Conservation (phyloP, 768 basidiomycete genomes). For the Tylopilus sp. region DNA sequence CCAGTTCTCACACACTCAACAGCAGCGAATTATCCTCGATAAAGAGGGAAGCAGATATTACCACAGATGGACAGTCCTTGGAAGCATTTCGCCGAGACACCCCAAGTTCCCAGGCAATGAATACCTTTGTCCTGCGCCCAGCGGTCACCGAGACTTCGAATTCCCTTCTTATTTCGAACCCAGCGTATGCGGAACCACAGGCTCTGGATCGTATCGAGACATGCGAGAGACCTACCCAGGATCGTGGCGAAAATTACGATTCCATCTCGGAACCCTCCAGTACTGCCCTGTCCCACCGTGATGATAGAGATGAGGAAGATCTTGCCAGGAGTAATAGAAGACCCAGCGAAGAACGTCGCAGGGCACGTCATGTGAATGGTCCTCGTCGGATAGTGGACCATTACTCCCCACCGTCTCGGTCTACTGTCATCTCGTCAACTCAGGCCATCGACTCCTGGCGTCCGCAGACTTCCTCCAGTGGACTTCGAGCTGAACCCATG, state of each 20-base stretch:
- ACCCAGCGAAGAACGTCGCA: conserved; percentile 9
- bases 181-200: conserved; percentile 9
- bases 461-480: conserved; percentile 2
- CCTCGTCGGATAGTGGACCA: conserved; percentile 4
- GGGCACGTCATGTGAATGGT: conserved; percentile 1
- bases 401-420: conserved; percentile 11
- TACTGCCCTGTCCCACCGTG: not conserved
- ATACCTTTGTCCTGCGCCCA: conserved; percentile 4
- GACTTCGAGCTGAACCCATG: conserved; percentile 17
- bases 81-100: not conserved
- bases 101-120: conserved; percentile 8
- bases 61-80: not conserved
- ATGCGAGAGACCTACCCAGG: not conserved
- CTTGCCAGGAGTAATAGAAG: conserved; percentile 5
- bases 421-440: conserved; percentile 3
- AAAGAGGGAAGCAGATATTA: not conserved
- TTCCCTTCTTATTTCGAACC: conserved; percentile 9
- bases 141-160: conserved; percentile 1
- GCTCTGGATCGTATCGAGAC: not conserved
- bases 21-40: not conserved
- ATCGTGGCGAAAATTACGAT: not conserved
- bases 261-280: conserved; percentile 7
- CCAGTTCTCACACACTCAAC: not conserved
- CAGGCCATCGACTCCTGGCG: conserved; percentile 8
- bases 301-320: conserved; percentile 9